Base-by-base conservation (phyloP, 2,329 filamentous ascomycete genomes). In the Phaeosphaeriaceae sp. region DNA sequence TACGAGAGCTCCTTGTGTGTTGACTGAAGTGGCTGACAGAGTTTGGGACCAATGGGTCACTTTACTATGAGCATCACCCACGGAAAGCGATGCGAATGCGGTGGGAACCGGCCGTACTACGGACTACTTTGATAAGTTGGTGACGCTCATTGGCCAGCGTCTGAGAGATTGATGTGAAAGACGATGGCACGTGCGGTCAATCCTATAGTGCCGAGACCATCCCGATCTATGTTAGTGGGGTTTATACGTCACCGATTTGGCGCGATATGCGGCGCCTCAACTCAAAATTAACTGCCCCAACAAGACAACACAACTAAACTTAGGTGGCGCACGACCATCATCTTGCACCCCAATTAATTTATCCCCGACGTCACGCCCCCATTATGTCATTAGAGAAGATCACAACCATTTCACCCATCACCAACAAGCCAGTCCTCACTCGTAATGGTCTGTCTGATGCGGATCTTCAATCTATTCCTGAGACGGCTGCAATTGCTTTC, bases 341-440 rank as follows among this genome's bases (percentile, higher is more conserved):
- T 40, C 45, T 36, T 52, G 28, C 45, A 43, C 45, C 40, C 38
- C 36, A 53, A 58, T 62, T 50, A 58, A 63, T 59, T 36, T 54
- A 64, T 39, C 29, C 16, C 36, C 33, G 18, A 50, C 41, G 44
- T 49, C 40, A 54, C 16, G 21, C 46, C 56, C 39, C 43, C 66
- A 73, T 34, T 59, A 80, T 84, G 81, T 78, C 79, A 33, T 66
- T 77, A 33, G 83, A 86, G 71, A 82, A 77, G 32, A 79, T 87
- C 64, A 86, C 79, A 26, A 97, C 93, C 59, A 92, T 97, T 74
- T 97, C 93, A 3, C 93, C 93, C 48, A 88, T 85, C 57, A 97
- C 92, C 60, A 93, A 94, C 76, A 86, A 92, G 77, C 81, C 89
- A 48, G 85, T 97, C 72, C 75, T 96, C 60, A 90, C 87, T 52